Percentiles rank a stretch among this genome's conserved stretches.
Evolutionary conservation across 257 asterid species (phyloP).

Genomic region (Lycium ferocissimum): DNA sequence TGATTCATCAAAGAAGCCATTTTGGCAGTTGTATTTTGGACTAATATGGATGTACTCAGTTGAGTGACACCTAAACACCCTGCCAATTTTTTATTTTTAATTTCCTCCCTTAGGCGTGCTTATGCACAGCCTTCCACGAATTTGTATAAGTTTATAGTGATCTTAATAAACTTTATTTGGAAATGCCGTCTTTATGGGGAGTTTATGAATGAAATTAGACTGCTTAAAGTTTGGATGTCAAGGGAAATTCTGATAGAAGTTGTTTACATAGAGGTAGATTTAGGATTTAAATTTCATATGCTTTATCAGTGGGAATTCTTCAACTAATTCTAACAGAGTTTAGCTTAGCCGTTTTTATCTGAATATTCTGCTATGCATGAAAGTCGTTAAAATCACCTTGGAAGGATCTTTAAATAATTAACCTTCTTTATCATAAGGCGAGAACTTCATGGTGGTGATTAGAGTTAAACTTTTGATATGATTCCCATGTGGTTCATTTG

Average conservation of each 20-base stretch:
- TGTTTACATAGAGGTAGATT: neutral
- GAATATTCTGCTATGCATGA: constrained; percentile 14
- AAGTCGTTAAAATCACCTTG: neutral
- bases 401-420: neutral
- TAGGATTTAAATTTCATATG: neutral
- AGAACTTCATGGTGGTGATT: neutral
- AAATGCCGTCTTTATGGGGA: neutral
- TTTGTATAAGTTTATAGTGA: neutral
- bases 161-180: neutral
- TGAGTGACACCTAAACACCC: neutral
- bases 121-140: neutral
- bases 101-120: neutral
- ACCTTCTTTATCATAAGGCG: neutral
- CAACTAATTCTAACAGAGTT: neutral
- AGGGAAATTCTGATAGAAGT: neutral
- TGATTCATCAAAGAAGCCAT: constrained; percentile 30
- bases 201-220: neutral
- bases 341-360: constrained; percentile 4
- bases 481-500: neutral
- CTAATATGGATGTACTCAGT: constrained; percentile 14
- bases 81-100: neutral
- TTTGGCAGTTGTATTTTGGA: constrained; percentile 1
- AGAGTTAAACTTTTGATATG: neutral
- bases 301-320: neutral
- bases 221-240: neutral